Evolutionary conservation across 805 yeast species (phyloP).

Genomic region (Candida nanaspora): DNA sequence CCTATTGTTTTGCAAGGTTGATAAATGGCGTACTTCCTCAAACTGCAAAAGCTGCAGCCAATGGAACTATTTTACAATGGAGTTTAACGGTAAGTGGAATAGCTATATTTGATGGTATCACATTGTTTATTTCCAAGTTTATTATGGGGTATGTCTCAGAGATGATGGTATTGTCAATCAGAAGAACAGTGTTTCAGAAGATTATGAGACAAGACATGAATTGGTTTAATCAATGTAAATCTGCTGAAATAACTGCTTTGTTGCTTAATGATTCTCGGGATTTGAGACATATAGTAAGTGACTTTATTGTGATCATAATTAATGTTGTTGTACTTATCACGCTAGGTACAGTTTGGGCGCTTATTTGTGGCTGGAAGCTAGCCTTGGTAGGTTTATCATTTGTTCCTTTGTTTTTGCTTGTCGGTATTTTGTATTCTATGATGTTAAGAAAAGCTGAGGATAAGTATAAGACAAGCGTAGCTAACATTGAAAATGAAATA

Average conservation of each 20-base stretch:
- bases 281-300: constrained; percentile 55
- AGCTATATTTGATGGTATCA: constrained; percentile 56
- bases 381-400: constrained; percentile 76
- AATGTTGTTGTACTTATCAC: constrained; percentile 47
- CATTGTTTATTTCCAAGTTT: constrained; percentile 43
- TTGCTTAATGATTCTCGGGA: constrained; percentile 80
- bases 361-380: constrained; percentile 77
- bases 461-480: constrained; percentile 48
- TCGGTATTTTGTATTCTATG: constrained; percentile 46
- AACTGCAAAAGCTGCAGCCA: constrained; percentile 16
- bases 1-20: constrained; percentile 68
- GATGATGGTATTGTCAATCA: constrained; percentile 50
- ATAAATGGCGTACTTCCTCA: constrained; percentile 60
- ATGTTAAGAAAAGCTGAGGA: constrained; percentile 51
- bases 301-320: constrained; percentile 47
- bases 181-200: constrained; percentile 40
- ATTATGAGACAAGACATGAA: constrained; percentile 44
- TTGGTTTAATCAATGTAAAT: constrained; percentile 42
- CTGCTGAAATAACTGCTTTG: constrained; percentile 55
- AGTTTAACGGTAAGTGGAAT: constrained; percentile 55
- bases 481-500: constrained; percentile 41
- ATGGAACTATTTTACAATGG: constrained; percentile 47
- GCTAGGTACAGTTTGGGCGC: constrained; percentile 72
- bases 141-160: constrained; percentile 57
- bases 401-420: constrained; percentile 52